Base-by-base conservation (phyloP, 2,329 filamentous ascomycete species). In the Colletotrichum limetticola region DNA sequence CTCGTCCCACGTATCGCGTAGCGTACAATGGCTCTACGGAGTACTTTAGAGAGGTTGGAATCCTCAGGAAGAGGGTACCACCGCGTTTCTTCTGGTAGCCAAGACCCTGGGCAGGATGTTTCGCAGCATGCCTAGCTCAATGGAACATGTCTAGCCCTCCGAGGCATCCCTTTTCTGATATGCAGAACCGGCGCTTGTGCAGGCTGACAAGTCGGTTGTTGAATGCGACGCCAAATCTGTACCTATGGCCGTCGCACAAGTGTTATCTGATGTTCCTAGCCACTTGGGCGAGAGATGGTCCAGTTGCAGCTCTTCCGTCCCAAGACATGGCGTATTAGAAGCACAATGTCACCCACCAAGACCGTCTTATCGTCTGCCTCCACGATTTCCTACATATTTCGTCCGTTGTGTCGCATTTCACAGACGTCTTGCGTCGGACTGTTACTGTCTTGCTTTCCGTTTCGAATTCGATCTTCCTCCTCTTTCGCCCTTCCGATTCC, bases 251-350 rank as follows among this genome's bases (percentile, higher is more conserved):
- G 24, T 59, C 56, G 46, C 56, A 37, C 30, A 16, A 35, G 42
- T 49, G 42, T 49, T 49, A 49, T 58, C 63, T 35, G 28, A 24
- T 35, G 14, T 24, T 24, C 8, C 19, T 9, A 35, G 42, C 55
- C 37, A 67, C 19, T 42, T 42, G 42, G 22, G 35, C 24, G 56
- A 35, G 35, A 37, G 26, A 14, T n/a, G 42, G 19, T 35, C 55
- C 16, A 28, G 37, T 35, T 35, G 7, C 16, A 24, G 42, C 52
- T 35, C 37, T 55, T 68, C 42, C 68, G 28, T 68, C 56, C 56
- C 56, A 57, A 71, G 49, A 68, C 49, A 71, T 61, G 49, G 64
- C 68, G 68, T 28, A 46, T 42, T 42, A 42, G 37, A 22, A 35
- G 35, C 26, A 19, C 49, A 37, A 57, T 52, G 57, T 19, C 24